phyloP scores from a whole-genome alignment of 768 basidiomycete species.

The Mycena sanguinolenta region DNA sequence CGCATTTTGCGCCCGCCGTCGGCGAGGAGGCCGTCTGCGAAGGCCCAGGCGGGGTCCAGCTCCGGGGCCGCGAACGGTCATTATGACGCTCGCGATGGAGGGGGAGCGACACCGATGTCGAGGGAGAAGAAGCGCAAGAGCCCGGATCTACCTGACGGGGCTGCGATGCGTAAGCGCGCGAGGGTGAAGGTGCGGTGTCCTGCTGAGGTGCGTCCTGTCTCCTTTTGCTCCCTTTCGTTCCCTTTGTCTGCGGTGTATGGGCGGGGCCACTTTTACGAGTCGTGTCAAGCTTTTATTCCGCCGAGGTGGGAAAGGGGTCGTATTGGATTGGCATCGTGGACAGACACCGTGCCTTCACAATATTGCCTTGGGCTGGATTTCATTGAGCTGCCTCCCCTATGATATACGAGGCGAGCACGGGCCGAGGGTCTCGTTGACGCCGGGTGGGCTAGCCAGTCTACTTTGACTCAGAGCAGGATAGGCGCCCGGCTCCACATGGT shows the following conservation, averaged over 20 bases:
- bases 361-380: no score
- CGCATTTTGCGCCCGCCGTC: slow-evolving; percentile 12
- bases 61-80: background rate
- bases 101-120: background rate
- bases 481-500: no score
- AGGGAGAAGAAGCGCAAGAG: slow-evolving; percentile 29
- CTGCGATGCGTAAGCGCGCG: slow-evolving; percentile 8
- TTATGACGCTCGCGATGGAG: background rate
- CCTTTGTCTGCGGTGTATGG: background rate
- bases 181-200: slow-evolving; percentile 28
- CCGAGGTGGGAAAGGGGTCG: no score
- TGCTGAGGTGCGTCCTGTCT: slow-evolving; percentile 19
- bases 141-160: slow-evolving; percentile 19
- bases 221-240: background rate
- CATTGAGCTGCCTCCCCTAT: no score
- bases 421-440: no score
- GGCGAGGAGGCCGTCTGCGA: background rate
- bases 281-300: no score
- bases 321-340: no score
- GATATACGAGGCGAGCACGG: no score
- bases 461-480: no score
- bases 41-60: background rate
- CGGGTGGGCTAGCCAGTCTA: no score
- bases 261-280: no score
- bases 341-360: no score